phyloP scores from a whole-genome alignment of 768 basidiomycete species.

The Strobilomyces dryophilus region DNA sequence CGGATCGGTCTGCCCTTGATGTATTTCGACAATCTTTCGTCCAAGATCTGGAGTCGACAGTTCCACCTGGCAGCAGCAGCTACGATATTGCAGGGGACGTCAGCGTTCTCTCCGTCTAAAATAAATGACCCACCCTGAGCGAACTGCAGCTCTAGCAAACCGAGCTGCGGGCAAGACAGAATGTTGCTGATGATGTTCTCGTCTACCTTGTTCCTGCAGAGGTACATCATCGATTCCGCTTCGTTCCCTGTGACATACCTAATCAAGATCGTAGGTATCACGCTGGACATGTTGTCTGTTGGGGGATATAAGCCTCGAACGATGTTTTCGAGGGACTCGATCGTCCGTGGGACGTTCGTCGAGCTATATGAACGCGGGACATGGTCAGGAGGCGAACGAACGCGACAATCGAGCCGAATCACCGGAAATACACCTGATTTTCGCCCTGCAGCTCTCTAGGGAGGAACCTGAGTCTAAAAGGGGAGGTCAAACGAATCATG shows the following conservation, averaged over 20 bases:
- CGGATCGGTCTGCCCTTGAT: slow-evolving; percentile 64
- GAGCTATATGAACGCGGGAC: slow-evolving; percentile 36
- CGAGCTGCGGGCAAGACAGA: slow-evolving; percentile 62
- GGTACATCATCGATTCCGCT: not conserved
- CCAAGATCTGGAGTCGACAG: slow-evolving; percentile 54
- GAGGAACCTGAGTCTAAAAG: slow-evolving; percentile 57
- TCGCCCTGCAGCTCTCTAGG: slow-evolving; percentile 46
- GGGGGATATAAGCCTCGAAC: slow-evolving; percentile 70
- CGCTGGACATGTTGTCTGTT: slow-evolving; percentile 40
- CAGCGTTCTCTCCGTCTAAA: not conserved
- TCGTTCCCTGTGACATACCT: slow-evolving; percentile 38
- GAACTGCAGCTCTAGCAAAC: slow-evolving; percentile 57
- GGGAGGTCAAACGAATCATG: not conserved
- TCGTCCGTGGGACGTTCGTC: slow-evolving; percentile 75
- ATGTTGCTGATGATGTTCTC: slow-evolving; percentile 72
- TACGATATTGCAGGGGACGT: slow-evolving; percentile 19
- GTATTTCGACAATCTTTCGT: slow-evolving; percentile 64
- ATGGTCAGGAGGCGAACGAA: not conserved
- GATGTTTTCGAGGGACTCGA: slow-evolving; percentile 70
- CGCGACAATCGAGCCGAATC: not conserved
- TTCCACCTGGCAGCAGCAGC: slow-evolving; percentile 67
- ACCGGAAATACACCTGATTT: slow-evolving; percentile 58
- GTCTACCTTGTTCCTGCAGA: slow-evolving; percentile 57
- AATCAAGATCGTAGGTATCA: slow-evolving; percentile 48
- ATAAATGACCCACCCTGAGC: slow-evolving; percentile 47